phyloP scores from a whole-genome alignment of 208 protist species.

The Crithidia mellificae region DNA sequence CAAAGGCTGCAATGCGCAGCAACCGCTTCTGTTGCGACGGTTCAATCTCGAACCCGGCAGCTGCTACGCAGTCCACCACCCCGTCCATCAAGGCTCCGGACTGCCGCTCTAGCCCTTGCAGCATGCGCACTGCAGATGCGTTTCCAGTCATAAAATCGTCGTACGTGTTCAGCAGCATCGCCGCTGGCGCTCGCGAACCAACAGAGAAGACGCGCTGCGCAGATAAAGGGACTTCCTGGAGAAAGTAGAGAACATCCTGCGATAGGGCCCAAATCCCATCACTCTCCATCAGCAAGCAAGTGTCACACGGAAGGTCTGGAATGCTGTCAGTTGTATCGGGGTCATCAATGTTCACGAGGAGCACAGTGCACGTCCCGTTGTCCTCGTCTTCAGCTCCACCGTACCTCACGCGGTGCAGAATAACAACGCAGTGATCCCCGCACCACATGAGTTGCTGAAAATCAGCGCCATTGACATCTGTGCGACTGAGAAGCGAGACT shows the following conservation, averaged over 20 bases:
- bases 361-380: constrained; percentile 44
- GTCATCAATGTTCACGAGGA: constrained; percentile 55
- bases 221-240: constrained; percentile 56
- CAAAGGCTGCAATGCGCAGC: constrained; percentile 92
- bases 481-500: constrained; percentile 41
- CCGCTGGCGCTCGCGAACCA: constrained; percentile 55
- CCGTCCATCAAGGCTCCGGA: constrained; percentile 59
- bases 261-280: constrained; percentile 70
- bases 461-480: constrained; percentile 11
- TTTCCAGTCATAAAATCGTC: constrained; percentile 82
- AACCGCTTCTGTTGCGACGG: constrained; percentile 79
- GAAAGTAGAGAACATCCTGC: constrained; percentile 55
- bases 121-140: constrained; percentile 62
- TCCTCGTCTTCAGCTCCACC: constrained; percentile 1
- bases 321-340: constrained; percentile 52
- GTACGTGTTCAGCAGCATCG: constrained; percentile 67
- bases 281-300: constrained; percentile 47
- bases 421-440: constrained; percentile 37
- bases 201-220: constrained; percentile 74
- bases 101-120: constrained; percentile 66
- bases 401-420: constrained; percentile 42
- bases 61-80: constrained; percentile 87
- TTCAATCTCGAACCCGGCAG: constrained; percentile 86
- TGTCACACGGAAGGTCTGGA: constrained; percentile 57
- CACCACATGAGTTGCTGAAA: constrained; percentile 67